Percentiles rank a stretch among this genome's conserved stretches.
phyloP scores from a whole-genome alignment of 345 rosid genomes.

The Eutrema yunnanense region DNA sequence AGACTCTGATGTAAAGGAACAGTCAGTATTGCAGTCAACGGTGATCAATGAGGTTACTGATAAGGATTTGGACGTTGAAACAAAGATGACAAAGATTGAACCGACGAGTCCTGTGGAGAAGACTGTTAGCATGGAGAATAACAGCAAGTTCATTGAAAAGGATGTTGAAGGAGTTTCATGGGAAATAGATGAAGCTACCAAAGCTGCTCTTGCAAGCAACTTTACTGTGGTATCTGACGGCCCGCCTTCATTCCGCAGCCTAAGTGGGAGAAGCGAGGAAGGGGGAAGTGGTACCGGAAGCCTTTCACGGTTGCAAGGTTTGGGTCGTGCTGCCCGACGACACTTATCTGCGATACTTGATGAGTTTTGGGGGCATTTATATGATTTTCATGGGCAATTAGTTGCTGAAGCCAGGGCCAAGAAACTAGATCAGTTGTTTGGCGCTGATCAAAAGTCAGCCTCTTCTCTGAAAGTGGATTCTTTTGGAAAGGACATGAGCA shows the following conservation, averaged over 20 bases:
- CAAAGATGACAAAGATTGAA: conserved; percentile 37
- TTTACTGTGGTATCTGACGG: conserved; percentile 51
- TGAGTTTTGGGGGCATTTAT: conserved; percentile 95
- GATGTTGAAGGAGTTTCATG: conserved; percentile 59
- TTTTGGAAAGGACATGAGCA: conserved; percentile 37
- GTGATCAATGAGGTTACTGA: conserved; percentile 34
- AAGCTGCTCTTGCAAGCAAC: conserved; percentile 45
- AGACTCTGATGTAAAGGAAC: conserved; percentile 17
- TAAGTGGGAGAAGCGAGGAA: conserved; percentile 68
- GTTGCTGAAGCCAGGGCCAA: conserved; percentile 61
- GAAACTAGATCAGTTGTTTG: conserved; percentile 54
- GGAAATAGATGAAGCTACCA: conserved; percentile 64
- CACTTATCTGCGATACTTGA: conserved; percentile 67
- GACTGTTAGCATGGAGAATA: conserved; percentile 43
- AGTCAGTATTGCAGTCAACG: conserved; percentile 20
- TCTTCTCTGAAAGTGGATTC: conserved; percentile 45
- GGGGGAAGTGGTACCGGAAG: conserved; percentile 82
- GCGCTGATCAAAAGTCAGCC: conserved; percentile 41
- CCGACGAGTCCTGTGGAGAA: conserved; percentile 41
- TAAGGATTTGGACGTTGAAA: conserved; percentile 30
- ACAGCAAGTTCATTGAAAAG: conserved; percentile 36
- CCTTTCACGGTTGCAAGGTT: conserved; percentile 87
- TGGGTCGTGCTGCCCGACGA: conserved; percentile 94
- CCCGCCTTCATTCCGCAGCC: conserved; percentile 79
- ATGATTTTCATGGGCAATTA: conserved; percentile 68